A percentile compares a stretch with the other conserved stretches of the same genome.
These are phyloP conservation scores for Forsythia viridissima DNA, from an alignment of 257 asterid genomes.

Conservation along the genomic window DNA sequence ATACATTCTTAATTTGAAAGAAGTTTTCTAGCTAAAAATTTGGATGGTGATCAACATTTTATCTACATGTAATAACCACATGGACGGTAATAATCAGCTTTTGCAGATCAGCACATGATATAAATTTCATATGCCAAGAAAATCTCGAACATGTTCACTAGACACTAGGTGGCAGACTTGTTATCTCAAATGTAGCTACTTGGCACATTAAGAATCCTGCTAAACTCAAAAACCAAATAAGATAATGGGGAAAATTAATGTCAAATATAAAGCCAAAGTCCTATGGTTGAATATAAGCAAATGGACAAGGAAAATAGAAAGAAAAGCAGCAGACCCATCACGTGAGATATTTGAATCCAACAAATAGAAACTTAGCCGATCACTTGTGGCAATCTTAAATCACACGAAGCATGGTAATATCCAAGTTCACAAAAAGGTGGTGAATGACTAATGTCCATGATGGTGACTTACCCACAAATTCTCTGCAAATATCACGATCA, in stretches of 20 bases:
- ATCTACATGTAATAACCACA: background rate
- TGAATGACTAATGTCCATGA: conserved; percentile 6
- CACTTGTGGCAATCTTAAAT: background rate
- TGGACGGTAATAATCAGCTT: background rate
- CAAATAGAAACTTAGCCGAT: background rate
- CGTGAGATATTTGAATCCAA: conserved; percentile 7
- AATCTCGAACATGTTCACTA: conserved; percentile 2
- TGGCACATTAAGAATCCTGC: conserved; percentile 2
- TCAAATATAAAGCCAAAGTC: conserved; percentile 3
- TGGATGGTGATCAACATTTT: background rate
- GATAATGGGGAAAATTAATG: background rate
- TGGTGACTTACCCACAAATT: conserved; percentile 77
- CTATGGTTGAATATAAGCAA: conserved; percentile 1
- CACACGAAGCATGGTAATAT: background rate
- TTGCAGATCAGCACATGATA: background rate
- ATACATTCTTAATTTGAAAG: background rate
- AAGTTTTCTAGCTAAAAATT: conserved; percentile 12
- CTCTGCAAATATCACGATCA: conserved; percentile 87
- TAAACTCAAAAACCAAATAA: background rate
- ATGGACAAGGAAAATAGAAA: background rate
- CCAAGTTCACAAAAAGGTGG: conserved; percentile 13
- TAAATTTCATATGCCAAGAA: conserved; percentile 7
- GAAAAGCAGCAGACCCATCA: background rate
- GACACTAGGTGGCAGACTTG: background rate
- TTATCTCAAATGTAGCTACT: conserved; percentile 1